These are phyloP conservation scores for Cryptosporidium viatorum DNA, from an alignment of 169 alveolate species.

Conservation along the genomic window DNA sequence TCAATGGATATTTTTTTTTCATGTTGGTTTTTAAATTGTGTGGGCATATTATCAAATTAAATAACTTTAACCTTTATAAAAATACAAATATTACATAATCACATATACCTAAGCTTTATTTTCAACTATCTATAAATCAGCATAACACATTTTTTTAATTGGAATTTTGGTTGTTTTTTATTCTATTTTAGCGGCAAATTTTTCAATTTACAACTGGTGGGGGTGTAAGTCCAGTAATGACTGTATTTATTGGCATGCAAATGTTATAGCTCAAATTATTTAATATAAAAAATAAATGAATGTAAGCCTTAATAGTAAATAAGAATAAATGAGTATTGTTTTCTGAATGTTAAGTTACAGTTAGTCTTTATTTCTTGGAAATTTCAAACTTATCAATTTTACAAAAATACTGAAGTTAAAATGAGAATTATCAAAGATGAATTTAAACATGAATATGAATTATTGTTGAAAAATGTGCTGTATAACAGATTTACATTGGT, in stretches of 20 bases:
- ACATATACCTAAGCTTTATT: not conserved
- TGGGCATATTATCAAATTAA: not conserved
- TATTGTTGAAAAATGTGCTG: not conserved
- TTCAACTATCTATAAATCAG: not conserved
- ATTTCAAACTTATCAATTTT: not conserved
- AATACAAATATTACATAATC: not conserved
- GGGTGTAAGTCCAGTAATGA: slow-evolving; percentile 31
- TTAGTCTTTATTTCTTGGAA: not conserved
- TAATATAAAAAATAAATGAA: not conserved
- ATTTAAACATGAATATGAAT: not conserved
- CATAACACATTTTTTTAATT: not conserved
- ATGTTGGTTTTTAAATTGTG: not conserved
- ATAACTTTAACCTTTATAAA: not conserved
- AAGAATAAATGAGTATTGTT: not conserved
- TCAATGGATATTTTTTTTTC: slow-evolving; percentile 29
- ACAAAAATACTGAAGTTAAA: not conserved
- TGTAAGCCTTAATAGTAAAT: not conserved
- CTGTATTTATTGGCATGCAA: slow-evolving; percentile 14
- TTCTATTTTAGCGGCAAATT: slow-evolving; percentile 10
- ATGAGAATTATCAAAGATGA: not conserved
- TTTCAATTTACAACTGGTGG: slow-evolving; percentile 15
- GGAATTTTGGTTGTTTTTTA: not conserved
- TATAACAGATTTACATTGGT: not conserved
- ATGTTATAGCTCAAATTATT: not conserved
- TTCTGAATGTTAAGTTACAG: not conserved